Evolutionary conservation across 768 basidiomycete species (phyloP).

Genomic region (Agaricus subrufescens): DNA sequence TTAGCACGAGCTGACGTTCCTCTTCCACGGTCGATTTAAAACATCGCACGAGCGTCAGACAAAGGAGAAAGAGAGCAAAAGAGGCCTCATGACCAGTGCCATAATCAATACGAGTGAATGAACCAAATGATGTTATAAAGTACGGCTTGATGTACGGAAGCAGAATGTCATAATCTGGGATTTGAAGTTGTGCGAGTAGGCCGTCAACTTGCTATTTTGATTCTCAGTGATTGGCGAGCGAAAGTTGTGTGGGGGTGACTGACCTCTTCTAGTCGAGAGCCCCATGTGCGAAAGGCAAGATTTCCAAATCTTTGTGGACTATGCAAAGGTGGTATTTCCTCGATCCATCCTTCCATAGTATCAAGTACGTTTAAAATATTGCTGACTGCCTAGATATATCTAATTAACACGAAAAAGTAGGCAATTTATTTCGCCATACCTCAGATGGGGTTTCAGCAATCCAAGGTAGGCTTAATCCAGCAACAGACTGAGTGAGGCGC

Average conservation of each 20-base stretch:
- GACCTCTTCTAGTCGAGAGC: slow-evolving; percentile 73
- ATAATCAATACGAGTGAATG: slow-evolving; percentile 89
- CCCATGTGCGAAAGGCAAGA: slow-evolving; percentile 85
- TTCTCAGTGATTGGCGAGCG: slow-evolving; percentile 7
- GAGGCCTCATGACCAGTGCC: slow-evolving; percentile 95
- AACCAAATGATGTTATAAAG: slow-evolving; percentile 81
- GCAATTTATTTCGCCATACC: slow-evolving; percentile 21
- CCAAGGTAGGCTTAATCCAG: slow-evolving; percentile 54
- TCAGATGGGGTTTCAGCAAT: slow-evolving; percentile 24
- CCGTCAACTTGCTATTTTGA: slow-evolving; percentile 45
- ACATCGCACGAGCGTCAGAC: slow-evolving; percentile 65
- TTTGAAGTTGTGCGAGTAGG: slow-evolving; percentile 47
- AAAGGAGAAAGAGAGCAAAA: slow-evolving; percentile 75
- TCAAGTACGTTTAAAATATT: slow-evolving; percentile 54
- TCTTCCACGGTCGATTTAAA: slow-evolving; percentile 52
- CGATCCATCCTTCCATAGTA: slow-evolving; percentile 67
- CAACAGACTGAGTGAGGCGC: slow-evolving; percentile 73
- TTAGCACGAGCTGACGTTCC: slow-evolving; percentile 56
- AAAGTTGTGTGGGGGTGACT: slow-evolving; percentile 11
- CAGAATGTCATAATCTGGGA: slow-evolving; percentile 33
- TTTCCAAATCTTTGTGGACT: slow-evolving; percentile 89
- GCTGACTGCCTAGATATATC: slow-evolving; percentile 37
- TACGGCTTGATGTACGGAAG: slow-evolving; percentile 75
- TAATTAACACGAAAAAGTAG: slow-evolving; percentile 1
- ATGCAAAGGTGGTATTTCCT: slow-evolving; percentile 69